These are phyloP conservation scores for Corchorus olitorius DNA, from an alignment of 345 rosid genomes.

Conservation along the genomic window DNA sequence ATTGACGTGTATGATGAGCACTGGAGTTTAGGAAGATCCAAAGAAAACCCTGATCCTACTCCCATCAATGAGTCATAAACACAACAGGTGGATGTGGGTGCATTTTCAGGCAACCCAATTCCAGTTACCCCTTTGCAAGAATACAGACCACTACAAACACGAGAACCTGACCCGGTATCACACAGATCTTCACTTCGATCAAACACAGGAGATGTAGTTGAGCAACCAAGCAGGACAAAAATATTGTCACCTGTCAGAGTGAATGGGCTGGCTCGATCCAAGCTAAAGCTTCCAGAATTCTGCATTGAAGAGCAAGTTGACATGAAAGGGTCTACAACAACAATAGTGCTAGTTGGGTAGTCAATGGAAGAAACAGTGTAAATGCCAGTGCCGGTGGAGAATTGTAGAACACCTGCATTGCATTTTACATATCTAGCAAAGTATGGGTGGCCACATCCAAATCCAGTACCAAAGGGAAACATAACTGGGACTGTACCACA, in stretches of 20 bases:
- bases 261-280: slow-evolving; percentile 59
- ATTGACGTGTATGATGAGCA: slow-evolving; percentile 63
- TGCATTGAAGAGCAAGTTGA: slow-evolving; percentile 69
- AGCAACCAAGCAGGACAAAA: slow-evolving; percentile 66
- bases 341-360: slow-evolving; percentile 42
- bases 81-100: slow-evolving; percentile 57
- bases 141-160: slow-evolving; percentile 61
- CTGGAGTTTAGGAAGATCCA: slow-evolving; percentile 68
- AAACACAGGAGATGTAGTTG: slow-evolving; percentile 61
- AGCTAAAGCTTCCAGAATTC: slow-evolving; percentile 63
- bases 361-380: slow-evolving; percentile 55
- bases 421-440: slow-evolving; percentile 56
- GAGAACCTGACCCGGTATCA: slow-evolving; percentile 54
- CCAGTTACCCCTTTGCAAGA: slow-evolving; percentile 65
- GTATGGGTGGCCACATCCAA: slow-evolving; percentile 60
- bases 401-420: slow-evolving; percentile 46
- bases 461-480: slow-evolving; percentile 55
- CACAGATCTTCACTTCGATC: slow-evolving; percentile 58
- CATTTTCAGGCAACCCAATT: slow-evolving; percentile 58
- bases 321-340: slow-evolving; percentile 58
- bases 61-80: slow-evolving; percentile 56
- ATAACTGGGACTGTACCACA: slow-evolving; percentile 55
- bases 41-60: slow-evolving; percentile 44
- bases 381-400: slow-evolving; percentile 55
- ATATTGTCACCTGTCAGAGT: slow-evolving; percentile 45